Conservation (phyloP, 768 basidiomycete species). For the Myochromella boudieri region DNA sequence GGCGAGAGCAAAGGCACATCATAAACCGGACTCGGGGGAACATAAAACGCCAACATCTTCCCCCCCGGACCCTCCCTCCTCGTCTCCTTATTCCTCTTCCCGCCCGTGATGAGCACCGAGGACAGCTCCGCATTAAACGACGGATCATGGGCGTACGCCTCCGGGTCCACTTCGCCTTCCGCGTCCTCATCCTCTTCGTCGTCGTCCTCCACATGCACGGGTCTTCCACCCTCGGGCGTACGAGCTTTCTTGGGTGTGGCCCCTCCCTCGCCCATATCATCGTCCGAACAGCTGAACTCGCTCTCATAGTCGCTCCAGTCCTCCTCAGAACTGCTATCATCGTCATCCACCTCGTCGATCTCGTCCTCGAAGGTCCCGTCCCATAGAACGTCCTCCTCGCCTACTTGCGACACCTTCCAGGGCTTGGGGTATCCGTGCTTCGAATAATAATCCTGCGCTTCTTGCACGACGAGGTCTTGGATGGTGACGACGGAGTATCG, state of each 20-base stretch:
- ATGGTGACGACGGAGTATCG: conserved; percentile 21
- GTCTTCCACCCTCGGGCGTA: neutral
- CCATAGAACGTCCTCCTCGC: neutral
- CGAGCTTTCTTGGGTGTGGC: neutral
- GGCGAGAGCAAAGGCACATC: too few species aligned
- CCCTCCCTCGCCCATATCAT: conserved; percentile 5
- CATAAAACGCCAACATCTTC: conserved; percentile 27
- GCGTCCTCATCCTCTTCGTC: conserved; percentile 29
- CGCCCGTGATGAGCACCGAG: conserved; percentile 16
- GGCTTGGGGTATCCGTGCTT: conserved; percentile 17
- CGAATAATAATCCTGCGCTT: conserved; percentile 21
- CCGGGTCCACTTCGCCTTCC: conserved; percentile 33
- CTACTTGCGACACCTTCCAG: too few species aligned
- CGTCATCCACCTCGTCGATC: conserved; percentile 4
- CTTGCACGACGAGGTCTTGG: conserved; percentile 21
- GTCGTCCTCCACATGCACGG: neutral
- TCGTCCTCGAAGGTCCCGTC: neutral
- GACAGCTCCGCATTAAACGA: conserved; percentile 38
- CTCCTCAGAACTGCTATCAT: conserved; percentile 10
- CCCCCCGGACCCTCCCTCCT: conserved; percentile 4
- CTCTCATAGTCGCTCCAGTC: conserved; percentile 25
- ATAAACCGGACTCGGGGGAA: conserved; percentile 18
- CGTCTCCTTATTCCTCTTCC: neutral
- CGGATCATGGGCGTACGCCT: conserved; percentile 32
- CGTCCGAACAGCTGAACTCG: conserved; percentile 17